These are phyloP conservation scores for Westerdykella aurantiaca DNA, from an alignment of 2,329 filamentous ascomycete genomes.

Conservation along the genomic window DNA sequence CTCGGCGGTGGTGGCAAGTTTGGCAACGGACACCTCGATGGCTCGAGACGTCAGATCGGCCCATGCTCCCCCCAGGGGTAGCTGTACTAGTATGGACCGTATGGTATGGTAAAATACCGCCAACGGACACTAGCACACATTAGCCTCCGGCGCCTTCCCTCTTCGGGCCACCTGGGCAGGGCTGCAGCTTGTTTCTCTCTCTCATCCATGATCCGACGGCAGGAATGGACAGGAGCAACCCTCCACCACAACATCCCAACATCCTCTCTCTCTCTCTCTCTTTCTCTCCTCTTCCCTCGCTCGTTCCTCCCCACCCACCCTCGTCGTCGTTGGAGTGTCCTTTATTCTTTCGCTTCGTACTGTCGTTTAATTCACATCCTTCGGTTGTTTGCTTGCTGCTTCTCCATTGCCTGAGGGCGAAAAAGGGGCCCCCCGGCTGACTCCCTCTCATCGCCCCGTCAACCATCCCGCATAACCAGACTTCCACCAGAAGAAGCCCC, in stretches of 20 bases:
- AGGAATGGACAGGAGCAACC: slow-evolving; percentile 20
- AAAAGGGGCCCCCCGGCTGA: background rate
- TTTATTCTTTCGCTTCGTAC: slow-evolving; percentile 20
- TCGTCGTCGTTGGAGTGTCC: slow-evolving; percentile 10
- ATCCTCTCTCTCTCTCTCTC: slow-evolving; percentile 4
- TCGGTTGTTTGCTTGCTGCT: slow-evolving; percentile 13
- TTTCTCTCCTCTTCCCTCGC: slow-evolving; percentile 3
- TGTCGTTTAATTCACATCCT: slow-evolving; percentile 20
- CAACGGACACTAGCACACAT: no score
- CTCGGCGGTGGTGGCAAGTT: no score
- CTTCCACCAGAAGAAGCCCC: background rate
- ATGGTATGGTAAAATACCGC: no score
- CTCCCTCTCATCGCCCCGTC: background rate
- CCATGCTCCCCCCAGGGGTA: no score
- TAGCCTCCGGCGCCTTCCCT: no score
- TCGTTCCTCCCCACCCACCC: slow-evolving; percentile 4
- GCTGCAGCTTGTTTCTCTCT: no score
- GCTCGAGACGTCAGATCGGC: no score
- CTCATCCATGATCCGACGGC: background rate
- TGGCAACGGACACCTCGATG: no score
- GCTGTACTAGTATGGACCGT: no score
- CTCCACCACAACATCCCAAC: slow-evolving; percentile 14
- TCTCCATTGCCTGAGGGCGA: background rate
- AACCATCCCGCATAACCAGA: background rate
- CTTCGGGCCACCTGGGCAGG: no score